These are phyloP conservation scores for Tricholoma sp. DNA, from an alignment of 768 basidiomycete species.

Conservation along the genomic window DNA sequence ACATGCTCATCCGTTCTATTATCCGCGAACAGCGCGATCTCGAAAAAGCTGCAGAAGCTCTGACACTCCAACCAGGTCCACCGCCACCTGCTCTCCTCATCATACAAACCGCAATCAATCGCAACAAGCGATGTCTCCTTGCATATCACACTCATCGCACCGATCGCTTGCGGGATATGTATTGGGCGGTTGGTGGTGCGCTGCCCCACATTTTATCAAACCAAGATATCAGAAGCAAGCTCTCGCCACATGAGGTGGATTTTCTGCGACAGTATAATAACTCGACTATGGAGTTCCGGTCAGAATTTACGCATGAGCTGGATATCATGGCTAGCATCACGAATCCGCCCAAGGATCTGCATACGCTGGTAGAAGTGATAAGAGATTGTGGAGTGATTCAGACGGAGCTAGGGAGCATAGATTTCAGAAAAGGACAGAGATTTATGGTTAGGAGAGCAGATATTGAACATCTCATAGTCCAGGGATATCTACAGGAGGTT, in stretches of 20 bases:
- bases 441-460: slow-evolving; percentile 86
- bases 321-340: slow-evolving; percentile 84
- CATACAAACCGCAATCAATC: slow-evolving; percentile 82
- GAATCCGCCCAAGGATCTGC: slow-evolving; percentile 83
- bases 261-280: slow-evolving; percentile 60
- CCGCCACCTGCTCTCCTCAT: slow-evolving; percentile 68
- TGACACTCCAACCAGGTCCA: slow-evolving; percentile 32
- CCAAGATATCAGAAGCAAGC: slow-evolving; percentile 61
- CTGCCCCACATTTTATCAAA: slow-evolving; percentile 76
- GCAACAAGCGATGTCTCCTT: slow-evolving; percentile 94
- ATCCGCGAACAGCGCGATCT: slow-evolving; percentile 91
- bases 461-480: slow-evolving; percentile 91
- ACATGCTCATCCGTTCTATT: slow-evolving; percentile 78
- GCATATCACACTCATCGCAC: slow-evolving; percentile 89
- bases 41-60: slow-evolving; percentile 47
- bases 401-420: slow-evolving; percentile 86
- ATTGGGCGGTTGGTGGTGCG: slow-evolving; percentile 86
- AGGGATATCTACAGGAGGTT: slow-evolving; percentile 90
- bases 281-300: slow-evolving; percentile 78
- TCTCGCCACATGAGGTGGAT: slow-evolving; percentile 70
- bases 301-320: slow-evolving; percentile 79
- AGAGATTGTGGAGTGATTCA: slow-evolving; percentile 89
- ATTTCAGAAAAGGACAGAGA: slow-evolving; percentile 85
- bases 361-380: slow-evolving; percentile 83
- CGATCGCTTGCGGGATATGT: slow-evolving; percentile 79